Evolutionary conservation across 352 stramenopile genomes (phyloP), one percentile per base, ranked within the genome.

Genomic region (Phytophthora pseudosyringae): DNA sequence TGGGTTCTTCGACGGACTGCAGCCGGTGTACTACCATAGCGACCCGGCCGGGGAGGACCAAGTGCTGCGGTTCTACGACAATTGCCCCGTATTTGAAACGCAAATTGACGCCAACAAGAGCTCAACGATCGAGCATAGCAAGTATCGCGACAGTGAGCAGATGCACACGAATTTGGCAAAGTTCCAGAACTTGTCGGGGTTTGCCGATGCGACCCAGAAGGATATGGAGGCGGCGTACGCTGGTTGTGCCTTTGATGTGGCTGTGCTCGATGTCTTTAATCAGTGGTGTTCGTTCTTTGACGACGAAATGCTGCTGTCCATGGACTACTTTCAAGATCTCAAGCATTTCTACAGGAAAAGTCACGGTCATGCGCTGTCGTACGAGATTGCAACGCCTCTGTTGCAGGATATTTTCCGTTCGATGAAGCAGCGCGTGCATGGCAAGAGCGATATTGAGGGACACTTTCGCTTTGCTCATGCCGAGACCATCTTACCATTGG

Each of bases 271-370:
- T n/a, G 63, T 69, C 2, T 69, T 73, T 31, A 55, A 83, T 28
- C 61, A 90, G 18, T 95, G 87, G 87, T 95, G 87, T 33, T 60
- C 71, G 21, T 68, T 95, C 16, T 86, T 93, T 48, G 64, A 89
- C 36, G 67, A 75, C 6, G 75, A 89, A 18, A 78, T 84, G 81
- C 69, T 95, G 18, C 54, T 80, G n/a, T 81, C 81, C 1, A 89
- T 95, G 80, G 87, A 95, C 60, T 95, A 93, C 32, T 92, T 87
- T 62, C 82, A 95, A 58, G 87, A 95, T 55, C 80, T 95, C 41
- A 95, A 95, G 55, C 79, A 93, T 43, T 95, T 93, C 32, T 95
- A 95, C 81, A 80, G 80, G 36, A 95, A 95, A 59, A 88, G 86
- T 56, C 82, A 93, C 45, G 86, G 86, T 5, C 72, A 92, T 58